A percentile compares a stretch with the other conserved stretches of the same genome.
Conservation (phyloP, 148 eudicot genomes). For the Diospyros kaki region DNA sequence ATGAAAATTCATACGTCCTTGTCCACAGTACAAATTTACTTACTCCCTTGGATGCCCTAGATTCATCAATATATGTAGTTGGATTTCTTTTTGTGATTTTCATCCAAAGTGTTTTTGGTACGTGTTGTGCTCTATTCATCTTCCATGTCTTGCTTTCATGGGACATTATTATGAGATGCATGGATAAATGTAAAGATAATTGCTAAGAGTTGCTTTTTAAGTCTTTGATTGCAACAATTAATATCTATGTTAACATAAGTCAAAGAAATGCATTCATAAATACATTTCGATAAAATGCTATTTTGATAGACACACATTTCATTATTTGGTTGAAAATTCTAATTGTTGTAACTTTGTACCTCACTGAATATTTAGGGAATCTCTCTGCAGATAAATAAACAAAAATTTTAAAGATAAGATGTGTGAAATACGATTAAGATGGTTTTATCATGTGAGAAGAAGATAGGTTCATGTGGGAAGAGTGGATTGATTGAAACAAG, state of each 20-base stretch:
- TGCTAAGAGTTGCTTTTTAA: no score
- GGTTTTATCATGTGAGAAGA: no score
- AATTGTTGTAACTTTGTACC: not conserved
- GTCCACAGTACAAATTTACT: not conserved
- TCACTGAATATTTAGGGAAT: not conserved
- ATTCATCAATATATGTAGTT: not conserved
- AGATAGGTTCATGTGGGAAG: no score
- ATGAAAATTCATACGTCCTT: slow-evolving; percentile 3
- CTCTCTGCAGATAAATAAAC: not conserved
- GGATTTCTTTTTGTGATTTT: not conserved
- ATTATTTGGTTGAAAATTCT: not conserved
- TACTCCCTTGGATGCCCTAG: slow-evolving; percentile 1
- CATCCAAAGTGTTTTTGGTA: not conserved
- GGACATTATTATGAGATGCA: not conserved
- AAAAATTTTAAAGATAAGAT: not conserved
- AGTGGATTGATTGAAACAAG: no score
- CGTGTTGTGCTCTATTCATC: not conserved
- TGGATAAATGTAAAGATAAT: not conserved
- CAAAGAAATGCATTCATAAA: not conserved
- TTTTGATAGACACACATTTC: not conserved
- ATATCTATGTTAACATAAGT: not conserved
- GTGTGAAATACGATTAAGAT: no score
- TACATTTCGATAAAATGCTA: not conserved
- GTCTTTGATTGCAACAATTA: not conserved
- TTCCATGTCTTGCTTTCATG: not conserved